A percentile compares a stretch with the other conserved stretches of the same genome.
phyloP scores from a whole-genome alignment of 164 flowering plant genomes.

The Stephania japonica region DNA sequence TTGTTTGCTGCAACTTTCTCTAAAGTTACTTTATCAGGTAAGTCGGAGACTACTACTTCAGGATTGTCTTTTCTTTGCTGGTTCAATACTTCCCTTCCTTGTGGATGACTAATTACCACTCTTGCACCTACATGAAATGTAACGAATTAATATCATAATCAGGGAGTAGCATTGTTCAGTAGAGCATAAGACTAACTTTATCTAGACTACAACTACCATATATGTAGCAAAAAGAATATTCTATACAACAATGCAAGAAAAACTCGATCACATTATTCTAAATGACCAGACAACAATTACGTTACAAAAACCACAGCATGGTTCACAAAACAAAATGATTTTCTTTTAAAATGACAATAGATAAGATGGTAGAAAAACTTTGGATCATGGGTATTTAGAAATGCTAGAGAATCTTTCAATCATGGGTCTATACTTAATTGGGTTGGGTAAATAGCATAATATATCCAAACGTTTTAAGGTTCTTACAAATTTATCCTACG shows the following conservation, averaged over 20 bases:
- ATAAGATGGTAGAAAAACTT: too few species aligned
- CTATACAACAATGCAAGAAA: not conserved
- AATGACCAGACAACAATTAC: not conserved
- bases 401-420: too few species aligned
- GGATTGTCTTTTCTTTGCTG: slow-evolving; percentile 50
- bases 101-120: slow-evolving; percentile 68
- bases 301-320: not conserved
- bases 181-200: not conserved
- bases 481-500: too few species aligned
- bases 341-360: too few species aligned
- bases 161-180: not conserved
- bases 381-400: too few species aligned
- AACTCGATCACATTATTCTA: not conserved
- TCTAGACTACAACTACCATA: not conserved
- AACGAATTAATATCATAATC: slow-evolving; percentile 2
- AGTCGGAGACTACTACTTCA: slow-evolving; percentile 57
- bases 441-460: too few species aligned
- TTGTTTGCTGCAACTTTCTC: slow-evolving; percentile 42
- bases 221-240: too few species aligned
- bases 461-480: too few species aligned
- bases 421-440: too few species aligned
- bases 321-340: too few species aligned
- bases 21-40: slow-evolving; percentile 55
- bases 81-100: slow-evolving; percentile 61
- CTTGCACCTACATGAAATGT: slow-evolving; percentile 55